Evolutionary conservation across 495 filamentous ascomycete species (phyloP).

Genomic region (Trichoderma virens): DNA sequence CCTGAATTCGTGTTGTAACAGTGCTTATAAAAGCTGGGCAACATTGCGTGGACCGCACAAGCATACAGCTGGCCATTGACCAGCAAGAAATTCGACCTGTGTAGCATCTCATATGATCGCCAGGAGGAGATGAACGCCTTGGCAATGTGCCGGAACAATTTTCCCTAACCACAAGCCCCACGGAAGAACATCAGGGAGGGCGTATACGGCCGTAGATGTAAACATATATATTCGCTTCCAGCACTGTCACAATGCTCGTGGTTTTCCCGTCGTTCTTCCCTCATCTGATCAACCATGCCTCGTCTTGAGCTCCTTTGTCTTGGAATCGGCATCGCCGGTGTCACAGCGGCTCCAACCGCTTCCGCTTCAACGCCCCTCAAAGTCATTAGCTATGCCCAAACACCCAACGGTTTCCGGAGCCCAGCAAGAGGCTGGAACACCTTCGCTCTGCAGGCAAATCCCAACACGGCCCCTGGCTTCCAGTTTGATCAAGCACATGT

Average conservation of each 20-base stretch:
- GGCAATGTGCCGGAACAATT: neutral
- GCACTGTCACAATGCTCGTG: neutral
- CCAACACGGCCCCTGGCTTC: neutral
- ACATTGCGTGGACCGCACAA: neutral
- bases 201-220: neutral
- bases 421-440: neutral
- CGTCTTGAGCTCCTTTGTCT: neutral
- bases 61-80: neutral
- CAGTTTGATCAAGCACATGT: neutral
- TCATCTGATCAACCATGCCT: neutral
- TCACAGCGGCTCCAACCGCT: neutral
- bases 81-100: neutral
- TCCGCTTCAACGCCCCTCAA: neutral
- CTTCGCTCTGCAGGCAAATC: neutral
- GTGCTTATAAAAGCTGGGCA: neutral
- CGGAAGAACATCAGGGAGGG: neutral
- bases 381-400: constrained; percentile 3
- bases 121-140: neutral
- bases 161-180: neutral
- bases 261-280: neutral
- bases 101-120: neutral
- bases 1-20: neutral
- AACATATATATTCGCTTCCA: no score
- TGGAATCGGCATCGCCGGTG: neutral
- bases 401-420: neutral